Evolutionary conservation across 2,329 filamentous ascomycete species (phyloP).

Genomic region (Leptodontidium sp.): DNA sequence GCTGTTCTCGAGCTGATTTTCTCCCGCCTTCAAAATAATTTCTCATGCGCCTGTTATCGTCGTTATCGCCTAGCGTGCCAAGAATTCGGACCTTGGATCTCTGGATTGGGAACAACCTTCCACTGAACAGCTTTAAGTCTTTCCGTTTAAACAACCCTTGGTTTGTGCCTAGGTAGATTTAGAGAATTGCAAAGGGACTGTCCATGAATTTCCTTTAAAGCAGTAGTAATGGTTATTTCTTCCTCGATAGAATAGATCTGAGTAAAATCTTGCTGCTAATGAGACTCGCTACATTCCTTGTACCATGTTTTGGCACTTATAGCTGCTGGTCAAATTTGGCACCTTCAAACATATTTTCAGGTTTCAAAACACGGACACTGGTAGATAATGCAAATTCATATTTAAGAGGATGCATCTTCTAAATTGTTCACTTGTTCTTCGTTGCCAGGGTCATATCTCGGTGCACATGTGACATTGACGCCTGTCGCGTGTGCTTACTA

Average conservation of each 20-base stretch:
- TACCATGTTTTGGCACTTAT: not conserved
- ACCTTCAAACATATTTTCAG: not conserved
- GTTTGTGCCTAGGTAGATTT: too few species aligned
- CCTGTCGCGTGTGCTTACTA: constrained; percentile 29
- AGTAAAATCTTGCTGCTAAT: not conserved
- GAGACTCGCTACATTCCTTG: not conserved
- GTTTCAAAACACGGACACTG: not conserved
- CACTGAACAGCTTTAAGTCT: too few species aligned
- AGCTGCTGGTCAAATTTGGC: not conserved
- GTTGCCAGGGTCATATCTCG: too few species aligned
- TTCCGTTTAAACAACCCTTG: too few species aligned
- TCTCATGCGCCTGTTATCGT: constrained; percentile 21
- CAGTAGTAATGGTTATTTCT: not conserved
- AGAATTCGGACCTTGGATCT: not conserved
- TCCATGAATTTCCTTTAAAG: too few species aligned
- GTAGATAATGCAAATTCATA: not conserved
- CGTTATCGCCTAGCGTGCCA: constrained; percentile 24
- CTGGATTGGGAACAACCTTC: not conserved
- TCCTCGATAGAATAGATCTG: not conserved
- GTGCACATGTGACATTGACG: constrained; percentile 24
- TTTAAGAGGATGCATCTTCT: too few species aligned
- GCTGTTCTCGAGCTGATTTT: constrained; percentile 2
- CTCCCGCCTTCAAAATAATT: constrained; percentile 1
- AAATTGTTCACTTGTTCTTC: too few species aligned
- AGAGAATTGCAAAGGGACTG: too few species aligned